phyloP scores from a whole-genome alignment of 805 yeast genomes.

The Blastobotrys mokoenaii region DNA sequence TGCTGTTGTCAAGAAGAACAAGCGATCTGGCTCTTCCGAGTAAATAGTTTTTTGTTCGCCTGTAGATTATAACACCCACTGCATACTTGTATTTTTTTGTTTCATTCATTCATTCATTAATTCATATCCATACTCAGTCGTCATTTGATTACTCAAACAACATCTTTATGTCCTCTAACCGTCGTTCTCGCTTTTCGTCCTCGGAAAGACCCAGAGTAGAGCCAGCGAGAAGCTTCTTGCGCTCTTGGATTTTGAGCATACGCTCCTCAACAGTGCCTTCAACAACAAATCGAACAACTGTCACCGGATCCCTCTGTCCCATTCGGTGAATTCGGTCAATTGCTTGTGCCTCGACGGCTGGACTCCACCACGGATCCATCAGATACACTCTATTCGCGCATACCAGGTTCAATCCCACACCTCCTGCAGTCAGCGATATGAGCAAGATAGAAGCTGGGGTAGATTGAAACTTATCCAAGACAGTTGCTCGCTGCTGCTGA shows the following conservation, averaged over 20 bases:
- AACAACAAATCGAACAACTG: constrained; percentile 72
- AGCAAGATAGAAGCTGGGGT: constrained; percentile 41
- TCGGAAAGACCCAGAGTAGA: constrained; percentile 27
- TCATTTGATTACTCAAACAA: constrained; percentile 23
- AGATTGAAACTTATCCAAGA: constrained; percentile 47
- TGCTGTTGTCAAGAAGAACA: neutral
- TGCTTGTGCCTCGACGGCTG: constrained; percentile 84
- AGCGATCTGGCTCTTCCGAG: too few relatives aligned
- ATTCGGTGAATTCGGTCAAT: constrained; percentile 86
- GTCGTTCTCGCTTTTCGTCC: constrained; percentile 28
- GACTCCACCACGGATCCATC: constrained; percentile 99
- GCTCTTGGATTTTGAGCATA: constrained; percentile 80
- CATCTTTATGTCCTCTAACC: constrained; percentile 29
- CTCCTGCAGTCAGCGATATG: constrained; percentile 83
- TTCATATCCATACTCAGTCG: neutral
- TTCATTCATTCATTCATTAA: neutral
- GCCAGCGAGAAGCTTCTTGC: constrained; percentile 40
- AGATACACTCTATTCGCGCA: constrained; percentile 76
- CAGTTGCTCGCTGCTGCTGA: constrained; percentile 53
- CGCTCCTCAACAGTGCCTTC: constrained; percentile 78
- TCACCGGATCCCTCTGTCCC: constrained; percentile 70
- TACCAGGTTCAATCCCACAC: constrained; percentile 84
- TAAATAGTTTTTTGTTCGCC: neutral
- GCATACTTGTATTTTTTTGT: neutral
- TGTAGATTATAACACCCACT: neutral